A percentile compares a stretch with the other conserved stretches of the same genome.
These are phyloP conservation scores for Cutaneotrichosporon dermatis DNA, from an alignment of 1,284 basidiomycete genomes.

Conservation along the genomic window DNA sequence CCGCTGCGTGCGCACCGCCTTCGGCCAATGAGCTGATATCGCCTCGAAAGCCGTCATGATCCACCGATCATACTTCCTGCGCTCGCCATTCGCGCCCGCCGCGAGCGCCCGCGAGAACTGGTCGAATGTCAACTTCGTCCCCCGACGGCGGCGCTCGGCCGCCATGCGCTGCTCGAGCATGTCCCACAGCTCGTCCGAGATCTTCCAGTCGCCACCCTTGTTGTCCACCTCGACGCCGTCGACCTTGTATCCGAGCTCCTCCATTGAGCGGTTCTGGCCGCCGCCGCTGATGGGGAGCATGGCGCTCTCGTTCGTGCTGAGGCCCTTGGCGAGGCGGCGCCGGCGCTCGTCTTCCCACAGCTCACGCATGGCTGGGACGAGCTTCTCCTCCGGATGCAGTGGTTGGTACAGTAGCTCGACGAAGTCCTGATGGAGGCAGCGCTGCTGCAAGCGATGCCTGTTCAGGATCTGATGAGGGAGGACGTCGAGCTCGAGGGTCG, in stretches of 20 bases:
- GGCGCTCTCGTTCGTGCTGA: slow-evolving; percentile 29
- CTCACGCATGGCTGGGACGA: slow-evolving; percentile 82
- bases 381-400: slow-evolving; percentile 60
- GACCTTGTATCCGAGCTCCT: slow-evolving; percentile 40
- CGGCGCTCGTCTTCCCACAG: slow-evolving; percentile 90
- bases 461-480: slow-evolving; percentile 81
- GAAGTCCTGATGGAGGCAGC: slow-evolving; percentile 71
- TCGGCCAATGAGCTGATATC: slow-evolving; percentile 51
- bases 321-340: slow-evolving; percentile 61
- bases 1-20: slow-evolving; percentile 24
- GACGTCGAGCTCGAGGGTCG: slow-evolving; percentile 77
- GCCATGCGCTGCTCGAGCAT: slow-evolving; percentile 42
- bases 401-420: slow-evolving; percentile 57
- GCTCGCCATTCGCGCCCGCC: slow-evolving; percentile 36
- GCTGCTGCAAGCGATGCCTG: slow-evolving; percentile 61
- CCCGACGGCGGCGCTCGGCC: slow-evolving; percentile 47
- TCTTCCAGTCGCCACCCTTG: slow-evolving; percentile 48
- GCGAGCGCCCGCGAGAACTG: slow-evolving; percentile 31
- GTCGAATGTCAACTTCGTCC: slow-evolving; percentile 33
- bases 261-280: slow-evolving; percentile 37
- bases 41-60: slow-evolving; percentile 86
- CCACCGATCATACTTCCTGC: slow-evolving; percentile 51
- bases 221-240: slow-evolving; percentile 30
- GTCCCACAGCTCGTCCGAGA: slow-evolving; percentile 39
- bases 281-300: slow-evolving; percentile 47